phyloP scores from a whole-genome alignment of 73 alveolate genomes.

The Paramecium tetraurelia region DNA sequence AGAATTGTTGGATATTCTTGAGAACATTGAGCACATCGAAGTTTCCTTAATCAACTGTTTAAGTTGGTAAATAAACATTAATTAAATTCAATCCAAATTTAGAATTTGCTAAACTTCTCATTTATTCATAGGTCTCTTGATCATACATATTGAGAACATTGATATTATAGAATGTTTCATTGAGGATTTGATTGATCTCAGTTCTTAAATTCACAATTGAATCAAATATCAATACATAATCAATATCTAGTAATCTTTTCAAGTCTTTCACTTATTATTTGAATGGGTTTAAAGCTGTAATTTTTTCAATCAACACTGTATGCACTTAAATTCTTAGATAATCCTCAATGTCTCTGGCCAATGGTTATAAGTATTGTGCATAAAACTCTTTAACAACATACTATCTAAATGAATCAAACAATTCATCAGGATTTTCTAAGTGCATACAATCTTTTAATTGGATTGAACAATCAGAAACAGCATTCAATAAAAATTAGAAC shows the following conservation, averaged over 20 bases:
- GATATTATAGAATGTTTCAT: slow-evolving; percentile 94
- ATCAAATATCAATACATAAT: slow-evolving; percentile 88
- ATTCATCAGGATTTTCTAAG: slow-evolving; percentile 72
- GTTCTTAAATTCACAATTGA: slow-evolving; percentile 83
- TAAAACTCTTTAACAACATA: slow-evolving; percentile 76
- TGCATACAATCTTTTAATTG: slow-evolving; percentile 73
- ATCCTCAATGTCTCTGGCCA: slow-evolving; percentile 91
- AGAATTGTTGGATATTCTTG: slow-evolving; percentile 81
- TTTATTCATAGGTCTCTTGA: slow-evolving; percentile 97
- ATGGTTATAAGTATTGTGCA: slow-evolving; percentile 72
- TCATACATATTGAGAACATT: slow-evolving; percentile 93
- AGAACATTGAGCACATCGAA: slow-evolving; percentile 88
- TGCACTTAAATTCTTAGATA: slow-evolving; percentile 96
- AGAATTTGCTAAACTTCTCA: slow-evolving; percentile 92
- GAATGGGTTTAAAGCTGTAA: slow-evolving; percentile 89
- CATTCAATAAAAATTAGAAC: slow-evolving; percentile 73
- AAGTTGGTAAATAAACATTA: slow-evolving; percentile 90
- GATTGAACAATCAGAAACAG: slow-evolving; percentile 77
- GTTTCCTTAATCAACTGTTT: slow-evolving; percentile 92
- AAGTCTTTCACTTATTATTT: slow-evolving; percentile 80
- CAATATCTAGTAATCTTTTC: slow-evolving; percentile 78
- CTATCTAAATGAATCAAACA: slow-evolving; percentile 85
- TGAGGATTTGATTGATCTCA: slow-evolving; percentile 86
- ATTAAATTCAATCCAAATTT: slow-evolving; percentile 85
- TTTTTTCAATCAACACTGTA: slow-evolving; percentile 77